A percentile compares a stretch with the other conserved stretches of the same genome.
phyloP scores from a whole-genome alignment of 371 early-diverging fungal genomes.

The Mortierella sp. region DNA sequence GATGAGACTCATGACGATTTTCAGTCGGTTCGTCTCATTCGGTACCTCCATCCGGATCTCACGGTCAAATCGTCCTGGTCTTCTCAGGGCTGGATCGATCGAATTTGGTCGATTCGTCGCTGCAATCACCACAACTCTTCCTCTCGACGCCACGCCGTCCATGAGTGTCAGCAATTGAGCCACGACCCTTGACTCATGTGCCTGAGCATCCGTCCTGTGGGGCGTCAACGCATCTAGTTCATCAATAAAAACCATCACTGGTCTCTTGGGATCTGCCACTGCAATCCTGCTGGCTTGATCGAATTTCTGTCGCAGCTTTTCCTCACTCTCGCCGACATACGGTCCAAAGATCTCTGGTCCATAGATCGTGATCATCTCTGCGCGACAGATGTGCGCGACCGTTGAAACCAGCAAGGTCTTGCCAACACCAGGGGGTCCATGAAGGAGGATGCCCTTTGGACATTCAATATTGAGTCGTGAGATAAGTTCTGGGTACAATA shows the following conservation, averaged over 20 bases:
- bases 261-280: constrained; percentile 47
- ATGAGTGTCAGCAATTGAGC: constrained; percentile 97
- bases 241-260: constrained; percentile 97
- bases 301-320: constrained; percentile 85
- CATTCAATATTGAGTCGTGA: constrained; percentile 77
- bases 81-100: constrained; percentile 96
- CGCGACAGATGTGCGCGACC: constrained; percentile 70
- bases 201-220: constrained; percentile 79
- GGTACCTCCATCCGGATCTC: constrained; percentile 92
- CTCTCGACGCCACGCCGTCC: constrained; percentile 89
- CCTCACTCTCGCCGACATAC: constrained; percentile 96
- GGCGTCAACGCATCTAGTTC: constrained; percentile 98
- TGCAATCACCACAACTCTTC: constrained; percentile 88
- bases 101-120: constrained; percentile 99
- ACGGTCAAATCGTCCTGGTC: constrained; percentile 98
- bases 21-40: constrained; percentile 64
- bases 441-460: constrained; percentile 90
- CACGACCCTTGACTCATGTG: constrained; percentile 91
- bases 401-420: constrained; percentile 87
- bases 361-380: constrained; percentile 73
- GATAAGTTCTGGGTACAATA: constrained; percentile 75
- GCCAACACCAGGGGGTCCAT: constrained; percentile 98
- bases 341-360: constrained; percentile 95
- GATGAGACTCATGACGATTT: constrained; percentile 71
- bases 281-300: constrained; percentile 74